Evolutionary conservation across 805 yeast species (phyloP), one percentile per base, ranked within the genome.

Genomic region (Saccharomyces paradoxus): DNA sequence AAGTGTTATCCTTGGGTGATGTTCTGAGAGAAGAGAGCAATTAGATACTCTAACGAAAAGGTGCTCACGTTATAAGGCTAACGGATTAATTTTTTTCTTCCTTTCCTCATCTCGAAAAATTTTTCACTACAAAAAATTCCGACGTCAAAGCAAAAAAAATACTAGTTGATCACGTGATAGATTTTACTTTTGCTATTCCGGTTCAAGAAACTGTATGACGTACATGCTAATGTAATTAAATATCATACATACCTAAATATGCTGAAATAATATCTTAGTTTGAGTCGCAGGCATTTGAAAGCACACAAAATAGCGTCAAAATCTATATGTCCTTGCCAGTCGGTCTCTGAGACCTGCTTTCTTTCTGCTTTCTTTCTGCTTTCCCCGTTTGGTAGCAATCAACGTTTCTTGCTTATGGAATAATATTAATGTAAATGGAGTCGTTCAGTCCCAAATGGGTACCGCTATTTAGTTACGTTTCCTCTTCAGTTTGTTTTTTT

Each of bases 401-500:
- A 22, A 30, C 14, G 37, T 24, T n/a, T 13, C 47, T 13, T n/a
- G 46, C 44, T 37, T 17, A 21, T 17, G 44, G 12, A 37, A 37
- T 37, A 37, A 17, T 37, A 37, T 8, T 37, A 17, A 3, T 17
- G 6, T 37, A 6, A 37, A 17, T 21, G 24, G 7, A 6, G 13
- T 31, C n/a, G 4, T 37, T 17, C 22, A 37, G 22, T 37, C 24
- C 4, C 24, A 37, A n/a, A 37, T 7, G 12, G 3, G 12, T 17
- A 10, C 17, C 13, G 4, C 4, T 17, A 4, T 9, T 17, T 17
- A 37, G 22, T 37, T 37, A 17, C 31, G 55, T 41, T 63, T 70
- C 60, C 62, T 70, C 48, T 60, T 60, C 31, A 58, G 49, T 21
- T 63, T 65, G 46, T 61, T 66, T 50, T 65, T 68, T 10, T 70